Percentiles rank a stretch among this genome's conserved stretches.
phyloP scores from a whole-genome alignment of 2,329 filamentous ascomycete species.

The Cladosporium sp. region DNA sequence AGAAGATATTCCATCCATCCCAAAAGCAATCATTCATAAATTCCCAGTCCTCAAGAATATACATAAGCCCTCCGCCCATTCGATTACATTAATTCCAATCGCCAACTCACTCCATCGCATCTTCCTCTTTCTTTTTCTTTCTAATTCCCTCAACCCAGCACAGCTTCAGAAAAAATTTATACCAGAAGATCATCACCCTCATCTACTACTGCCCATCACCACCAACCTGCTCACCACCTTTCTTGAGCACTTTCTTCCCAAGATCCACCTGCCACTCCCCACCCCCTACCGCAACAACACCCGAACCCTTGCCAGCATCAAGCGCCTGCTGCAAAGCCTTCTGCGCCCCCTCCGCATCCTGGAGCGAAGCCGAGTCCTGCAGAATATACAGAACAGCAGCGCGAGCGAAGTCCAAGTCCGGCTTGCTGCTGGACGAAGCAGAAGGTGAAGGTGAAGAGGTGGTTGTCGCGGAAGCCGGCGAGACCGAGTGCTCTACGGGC shows the following conservation, averaged over 20 bases:
- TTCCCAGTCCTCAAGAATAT: no score
- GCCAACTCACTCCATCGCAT: no score
- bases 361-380: slow-evolving; percentile 37
- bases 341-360: slow-evolving; percentile 41
- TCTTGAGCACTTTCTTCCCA: background rate
- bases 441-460: slow-evolving; percentile 9
- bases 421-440: slow-evolving; percentile 15
- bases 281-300: background rate
- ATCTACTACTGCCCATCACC: no score
- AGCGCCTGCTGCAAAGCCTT: slow-evolving; percentile 37
- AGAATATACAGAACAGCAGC: slow-evolving; percentile 43
- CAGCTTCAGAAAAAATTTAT: background rate
- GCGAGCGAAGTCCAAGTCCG: slow-evolving; percentile 41
- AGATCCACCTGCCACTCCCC: background rate
- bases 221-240: no score
- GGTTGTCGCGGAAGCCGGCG: slow-evolving; percentile 18
- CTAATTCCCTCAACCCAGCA: no score
- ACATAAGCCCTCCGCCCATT: no score
- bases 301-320: slow-evolving; percentile 13
- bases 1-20: no score
- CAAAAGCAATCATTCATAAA: no score
- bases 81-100: no score
- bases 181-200: background rate
- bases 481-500: slow-evolving; percentile 7
- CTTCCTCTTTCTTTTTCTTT: background rate